phyloP scores from a whole-genome alignment of 1,284 basidiomycete species.

The Kwoniella shivajii region DNA sequence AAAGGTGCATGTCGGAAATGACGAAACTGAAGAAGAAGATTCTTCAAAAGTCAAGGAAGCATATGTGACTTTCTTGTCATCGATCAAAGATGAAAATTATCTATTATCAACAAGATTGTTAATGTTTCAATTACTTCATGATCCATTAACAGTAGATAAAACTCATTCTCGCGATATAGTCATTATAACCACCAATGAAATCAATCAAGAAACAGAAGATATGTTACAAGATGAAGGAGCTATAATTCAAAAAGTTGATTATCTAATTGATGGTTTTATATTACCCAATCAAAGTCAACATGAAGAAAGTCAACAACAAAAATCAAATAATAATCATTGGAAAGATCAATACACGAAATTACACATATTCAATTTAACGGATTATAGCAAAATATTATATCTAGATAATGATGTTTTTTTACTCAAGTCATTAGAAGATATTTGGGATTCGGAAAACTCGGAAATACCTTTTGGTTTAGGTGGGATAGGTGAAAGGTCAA shows the following conservation, averaged over 20 bases:
- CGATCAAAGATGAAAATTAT: conserved; percentile 6
- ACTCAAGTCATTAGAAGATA: conserved; percentile 12
- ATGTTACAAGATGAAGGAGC: conserved; percentile 9
- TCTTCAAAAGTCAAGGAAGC: conserved; percentile 4
- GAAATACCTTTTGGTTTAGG: conserved; percentile 1
- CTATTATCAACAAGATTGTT: conserved; percentile 13
- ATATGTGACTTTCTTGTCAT: conserved; percentile 18
- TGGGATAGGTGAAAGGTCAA: conserved; percentile 12
- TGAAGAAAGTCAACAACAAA: too few species aligned
- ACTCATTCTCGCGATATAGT: not conserved
- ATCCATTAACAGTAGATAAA: conserved; percentile 4
- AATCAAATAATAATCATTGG: conserved; percentile 9
- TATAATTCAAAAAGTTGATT: not conserved
- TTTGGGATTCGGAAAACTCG: conserved; percentile 12
- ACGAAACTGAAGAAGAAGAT: not conserved
- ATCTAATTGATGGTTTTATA: conserved; percentile 13
- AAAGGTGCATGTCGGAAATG: too few species aligned
- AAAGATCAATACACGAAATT: conserved; percentile 24
- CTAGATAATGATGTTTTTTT: conserved; percentile 22
- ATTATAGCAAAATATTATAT: conserved; percentile 18
- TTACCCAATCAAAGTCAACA: not conserved
- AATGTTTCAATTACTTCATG: conserved; percentile 9
- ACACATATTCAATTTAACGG: conserved; percentile 17
- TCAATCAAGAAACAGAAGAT: not conserved
- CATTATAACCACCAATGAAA: conserved; percentile 5